These are phyloP conservation scores for Lachnellula hyalina DNA, from an alignment of 2,329 filamentous ascomycete species.

Conservation along the genomic window DNA sequence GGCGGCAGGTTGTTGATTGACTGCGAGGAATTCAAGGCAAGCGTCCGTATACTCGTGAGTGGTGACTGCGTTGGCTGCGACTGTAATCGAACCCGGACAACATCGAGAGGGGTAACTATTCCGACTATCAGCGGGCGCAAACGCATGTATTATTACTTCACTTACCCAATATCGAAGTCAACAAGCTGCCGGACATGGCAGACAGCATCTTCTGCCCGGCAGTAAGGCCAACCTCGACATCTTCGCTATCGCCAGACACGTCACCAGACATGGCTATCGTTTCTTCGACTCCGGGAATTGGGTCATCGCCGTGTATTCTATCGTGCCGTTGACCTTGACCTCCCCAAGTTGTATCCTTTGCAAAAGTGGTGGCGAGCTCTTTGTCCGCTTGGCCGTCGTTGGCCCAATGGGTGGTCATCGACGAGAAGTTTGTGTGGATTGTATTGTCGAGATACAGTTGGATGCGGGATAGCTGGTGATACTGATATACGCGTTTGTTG, in stretches of 20 bases:
- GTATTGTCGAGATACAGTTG: neutral
- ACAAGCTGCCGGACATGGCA: constrained; percentile 80
- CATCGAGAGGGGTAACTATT: constrained; percentile 87
- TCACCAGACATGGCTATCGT: constrained; percentile 19
- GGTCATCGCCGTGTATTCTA: constrained; percentile 26
- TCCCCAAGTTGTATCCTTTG: constrained; percentile 8
- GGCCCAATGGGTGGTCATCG: constrained; percentile 25
- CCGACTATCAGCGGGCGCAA: constrained; percentile 1
- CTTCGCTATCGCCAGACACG: constrained; percentile 30
- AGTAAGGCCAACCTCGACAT: constrained; percentile 60
- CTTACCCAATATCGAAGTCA: constrained; percentile 82
- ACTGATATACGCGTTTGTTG: neutral
- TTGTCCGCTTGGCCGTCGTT: constrained; percentile 13
- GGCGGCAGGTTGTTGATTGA: constrained; percentile 65
- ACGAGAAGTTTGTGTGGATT: neutral
- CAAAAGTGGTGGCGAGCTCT: constrained; percentile 18
- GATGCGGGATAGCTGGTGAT: neutral
- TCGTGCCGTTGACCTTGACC: constrained; percentile 21
- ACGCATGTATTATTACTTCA: neutral
- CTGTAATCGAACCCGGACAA: constrained; percentile 91
- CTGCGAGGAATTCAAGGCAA: constrained; percentile 48
- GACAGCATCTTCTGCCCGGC: constrained; percentile 90
- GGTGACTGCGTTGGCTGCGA: constrained; percentile 60
- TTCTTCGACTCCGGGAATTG: constrained; percentile 21
- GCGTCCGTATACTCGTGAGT: constrained; percentile 47